Evolutionary conservation across 805 yeast genomes (phyloP).

Genomic region (Millerozyma miso): DNA sequence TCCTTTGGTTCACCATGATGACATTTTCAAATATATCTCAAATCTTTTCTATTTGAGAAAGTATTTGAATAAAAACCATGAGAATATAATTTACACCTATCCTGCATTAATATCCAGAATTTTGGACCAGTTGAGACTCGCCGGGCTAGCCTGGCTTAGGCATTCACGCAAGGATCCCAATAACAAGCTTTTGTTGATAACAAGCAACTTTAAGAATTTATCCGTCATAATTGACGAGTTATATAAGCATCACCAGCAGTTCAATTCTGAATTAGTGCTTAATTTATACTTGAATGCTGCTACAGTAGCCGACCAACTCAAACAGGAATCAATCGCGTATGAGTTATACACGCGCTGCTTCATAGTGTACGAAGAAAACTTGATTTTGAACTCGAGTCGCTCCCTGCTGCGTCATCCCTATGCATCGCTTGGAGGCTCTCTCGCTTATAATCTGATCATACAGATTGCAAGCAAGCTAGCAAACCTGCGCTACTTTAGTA

Average conservation of each 20-base stretch:
- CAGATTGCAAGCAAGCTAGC: conserved; percentile 44
- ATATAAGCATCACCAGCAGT: conserved; percentile 35
- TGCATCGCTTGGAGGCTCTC: conserved; percentile 41
- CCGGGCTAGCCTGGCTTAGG: conserved; percentile 22
- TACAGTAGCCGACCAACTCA: conserved; percentile 71
- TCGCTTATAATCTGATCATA: conserved; percentile 47
- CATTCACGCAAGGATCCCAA: conserved; percentile 18
- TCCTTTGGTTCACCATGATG: conserved; percentile 52
- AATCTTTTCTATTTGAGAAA: conserved; percentile 34
- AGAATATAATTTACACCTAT: conserved; percentile 59
- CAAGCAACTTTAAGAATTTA: conserved; percentile 66
- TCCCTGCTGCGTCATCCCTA: conserved; percentile 25
- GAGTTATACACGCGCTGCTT: conserved; percentile 89
- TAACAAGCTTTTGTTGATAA: conserved; percentile 23
- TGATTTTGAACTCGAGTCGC: conserved; percentile 21
- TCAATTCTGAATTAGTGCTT: conserved; percentile 34
- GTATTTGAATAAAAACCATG: conserved; percentile 51
- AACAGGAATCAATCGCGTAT: conserved; percentile 67
- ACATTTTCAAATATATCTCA: conserved; percentile 22
- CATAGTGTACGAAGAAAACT: conserved; percentile 68
- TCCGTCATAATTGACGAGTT: conserved; percentile 69
- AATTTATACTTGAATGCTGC: conserved; percentile 64
- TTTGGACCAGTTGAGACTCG: conserved; percentile 53
- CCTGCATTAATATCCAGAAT: conserved; percentile 69
- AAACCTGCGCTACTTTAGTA: conserved; percentile 40